Evolutionary conservation across 2,329 filamentous ascomycete genomes (phyloP), one percentile per base, ranked within the genome.

Genomic region (Metarhizium humberi): DNA sequence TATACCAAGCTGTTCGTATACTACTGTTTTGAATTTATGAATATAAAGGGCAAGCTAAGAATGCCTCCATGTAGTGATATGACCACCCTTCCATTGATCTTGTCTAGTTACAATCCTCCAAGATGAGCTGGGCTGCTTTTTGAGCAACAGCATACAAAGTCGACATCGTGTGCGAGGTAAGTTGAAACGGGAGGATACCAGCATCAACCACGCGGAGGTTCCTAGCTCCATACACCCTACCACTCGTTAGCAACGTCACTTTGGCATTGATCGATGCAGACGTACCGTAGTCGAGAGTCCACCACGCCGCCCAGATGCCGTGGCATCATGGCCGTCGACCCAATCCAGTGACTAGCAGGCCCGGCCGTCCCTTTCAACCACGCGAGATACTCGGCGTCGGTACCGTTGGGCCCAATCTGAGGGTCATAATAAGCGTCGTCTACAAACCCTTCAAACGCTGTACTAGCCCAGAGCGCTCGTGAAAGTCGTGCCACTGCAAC

Each of bases 261-360:
- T 14, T n/a, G 11, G 57, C 51, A 13, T 57, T 56, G 6, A 1
- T 18, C 45, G 3, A 43, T 18, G 3, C 14, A 7, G 3, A 50
- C 59, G 45, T 38, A 61, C 61, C 57, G 59, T 18, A 62, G 42
- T 4, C 57, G 46, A 14, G 56, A 32, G 51, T 62, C 61, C 14
- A 63, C 61, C 20, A 63, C 62, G 10, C 60, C 62, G 1, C 61
- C 62, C 11, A 63, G 43, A 2, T 61, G 47, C 32, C 57, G 56
- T 7, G 62, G 62, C 47, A 64, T 54, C 61, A 63, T 63, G 10
- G 62, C 59, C 3, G 61, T 64, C 16, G 59, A 48, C n/a, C 61
- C 61, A 10, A 63, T 49, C 63, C 63, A 64, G 51, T 65, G 63
- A 18, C 58, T 61, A 6, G 63, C 60, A 3, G 58, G 59, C n/a